Percentiles rank a stretch among this genome's conserved stretches.
Evolutionary conservation across 2,329 filamentous ascomycete species (phyloP).

Genomic region (Cephalotrichum gorgonifer): DNA sequence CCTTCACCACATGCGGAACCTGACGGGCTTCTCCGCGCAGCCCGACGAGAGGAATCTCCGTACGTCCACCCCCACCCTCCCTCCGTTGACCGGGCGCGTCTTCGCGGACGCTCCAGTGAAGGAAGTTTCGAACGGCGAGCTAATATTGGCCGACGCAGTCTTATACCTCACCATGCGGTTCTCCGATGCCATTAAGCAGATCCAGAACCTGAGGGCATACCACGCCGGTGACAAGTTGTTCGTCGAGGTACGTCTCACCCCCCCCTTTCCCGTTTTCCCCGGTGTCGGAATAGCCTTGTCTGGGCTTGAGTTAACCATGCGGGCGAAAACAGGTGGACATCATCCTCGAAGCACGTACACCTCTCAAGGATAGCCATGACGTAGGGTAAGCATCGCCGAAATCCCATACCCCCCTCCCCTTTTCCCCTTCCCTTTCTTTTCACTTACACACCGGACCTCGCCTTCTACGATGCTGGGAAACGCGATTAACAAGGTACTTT

Average conservation of each 20-base stretch:
- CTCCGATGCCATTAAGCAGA: conserved; percentile 75
- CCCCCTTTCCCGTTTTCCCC: conserved; percentile 14
- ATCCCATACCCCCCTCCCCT: too few relatives aligned
- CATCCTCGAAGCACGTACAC: conserved; percentile 66
- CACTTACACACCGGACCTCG: not conserved
- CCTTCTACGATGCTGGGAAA: too few relatives aligned
- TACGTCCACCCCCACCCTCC: conserved; percentile 11
- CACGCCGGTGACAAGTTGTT: conserved; percentile 79
- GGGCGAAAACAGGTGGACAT: conserved; percentile 60
- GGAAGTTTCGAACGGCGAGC: not conserved
- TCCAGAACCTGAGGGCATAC: conserved; percentile 77
- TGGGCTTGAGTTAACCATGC: too few relatives aligned
- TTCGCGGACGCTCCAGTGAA: not conserved
- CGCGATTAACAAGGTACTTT: not conserved
- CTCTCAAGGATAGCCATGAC: conserved; percentile 71
- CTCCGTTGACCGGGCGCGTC: not conserved
- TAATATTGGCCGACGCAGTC: conserved; percentile 23
- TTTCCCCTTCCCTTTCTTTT: too few relatives aligned
- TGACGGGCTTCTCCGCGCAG: conserved; percentile 68
- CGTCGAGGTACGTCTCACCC: conserved; percentile 33
- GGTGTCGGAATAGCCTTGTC: not conserved
- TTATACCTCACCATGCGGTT: conserved; percentile 92
- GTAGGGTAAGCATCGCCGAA: conserved; percentile 23
- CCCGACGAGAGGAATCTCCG: conserved; percentile 72
- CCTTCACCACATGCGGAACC: conserved; percentile 66